Conservation (phyloP, 2,329 filamentous ascomycete genomes). For the Cordyceps fumosorosea region DNA sequence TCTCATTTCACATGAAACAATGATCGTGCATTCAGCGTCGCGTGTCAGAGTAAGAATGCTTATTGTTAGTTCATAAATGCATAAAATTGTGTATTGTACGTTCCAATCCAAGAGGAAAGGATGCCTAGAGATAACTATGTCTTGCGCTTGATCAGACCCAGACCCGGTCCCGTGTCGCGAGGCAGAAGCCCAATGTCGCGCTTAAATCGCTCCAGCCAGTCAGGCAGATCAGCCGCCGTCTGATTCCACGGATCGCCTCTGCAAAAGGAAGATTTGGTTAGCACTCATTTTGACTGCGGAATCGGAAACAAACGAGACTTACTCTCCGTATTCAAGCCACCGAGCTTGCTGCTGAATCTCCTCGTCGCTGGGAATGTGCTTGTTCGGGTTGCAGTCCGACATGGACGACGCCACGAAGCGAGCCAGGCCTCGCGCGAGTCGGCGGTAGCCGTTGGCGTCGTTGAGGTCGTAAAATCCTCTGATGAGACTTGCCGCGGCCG, state of each 20-base stretch:
- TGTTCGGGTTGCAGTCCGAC: slow-evolving; percentile 54
- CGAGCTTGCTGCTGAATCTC: slow-evolving; percentile 57
- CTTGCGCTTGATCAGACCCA: slow-evolving; percentile 5
- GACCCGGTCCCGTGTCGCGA: not conserved
- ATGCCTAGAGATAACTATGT: not conserved
- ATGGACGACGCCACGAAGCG: slow-evolving; percentile 47
- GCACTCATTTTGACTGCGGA: slow-evolving; percentile 15
- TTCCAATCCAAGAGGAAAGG: not conserved
- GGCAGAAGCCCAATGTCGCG: slow-evolving; percentile 38
- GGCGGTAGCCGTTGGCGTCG: slow-evolving; percentile 53
- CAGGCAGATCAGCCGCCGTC: slow-evolving; percentile 55
- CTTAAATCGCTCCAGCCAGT: slow-evolving; percentile 59
- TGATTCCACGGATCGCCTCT: slow-evolving; percentile 60
- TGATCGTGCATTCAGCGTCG: no score
- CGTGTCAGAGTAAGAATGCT: no score
- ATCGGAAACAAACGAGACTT: slow-evolving; percentile 25
- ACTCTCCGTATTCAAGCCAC: slow-evolving; percentile 58
- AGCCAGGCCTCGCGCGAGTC: slow-evolving; percentile 47
- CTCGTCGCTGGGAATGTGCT: slow-evolving; percentile 51
- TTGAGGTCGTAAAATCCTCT: slow-evolving; percentile 51
- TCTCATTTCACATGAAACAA: not conserved
- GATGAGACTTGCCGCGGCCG: slow-evolving; percentile 48
- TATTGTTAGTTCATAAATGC: no score
- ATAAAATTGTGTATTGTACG: no score
- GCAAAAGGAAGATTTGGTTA: not conserved